phyloP scores from a whole-genome alignment of 805 yeast genomes.

The Wickerhamiella dianesei region DNA sequence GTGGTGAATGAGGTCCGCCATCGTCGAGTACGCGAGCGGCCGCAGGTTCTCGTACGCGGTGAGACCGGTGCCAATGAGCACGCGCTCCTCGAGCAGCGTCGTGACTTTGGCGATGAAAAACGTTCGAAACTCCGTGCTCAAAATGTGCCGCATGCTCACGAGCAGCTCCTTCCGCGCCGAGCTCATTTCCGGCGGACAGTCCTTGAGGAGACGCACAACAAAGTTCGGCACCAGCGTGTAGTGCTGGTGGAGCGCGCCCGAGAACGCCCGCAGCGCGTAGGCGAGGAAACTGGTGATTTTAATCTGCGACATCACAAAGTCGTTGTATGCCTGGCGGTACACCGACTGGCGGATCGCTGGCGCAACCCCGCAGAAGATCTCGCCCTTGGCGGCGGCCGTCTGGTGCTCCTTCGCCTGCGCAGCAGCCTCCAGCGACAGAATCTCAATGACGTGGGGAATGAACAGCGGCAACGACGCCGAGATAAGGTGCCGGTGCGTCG shows the following conservation, averaged over 20 bases:
- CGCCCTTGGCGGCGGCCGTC: slow-evolving; percentile 42
- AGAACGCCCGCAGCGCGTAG: slow-evolving; percentile 75
- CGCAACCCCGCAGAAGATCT: slow-evolving; percentile 55
- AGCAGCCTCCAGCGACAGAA: slow-evolving; percentile 65
- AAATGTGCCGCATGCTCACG: slow-evolving; percentile 90
- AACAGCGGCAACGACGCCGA: slow-evolving; percentile 58
- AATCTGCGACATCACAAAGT: slow-evolving; percentile 83
- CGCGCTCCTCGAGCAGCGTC: slow-evolving; percentile 69
- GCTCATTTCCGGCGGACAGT: slow-evolving; percentile 87
- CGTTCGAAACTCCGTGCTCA: slow-evolving; percentile 74
- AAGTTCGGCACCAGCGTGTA: slow-evolving; percentile 68
- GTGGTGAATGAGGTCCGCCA: slow-evolving; percentile 90
- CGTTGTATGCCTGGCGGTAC: slow-evolving; percentile 70
- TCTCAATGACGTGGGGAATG: slow-evolving; percentile 65
- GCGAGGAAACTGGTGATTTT: slow-evolving; percentile 93
- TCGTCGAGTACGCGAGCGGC: slow-evolving; percentile 87
- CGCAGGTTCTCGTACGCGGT: slow-evolving; percentile 82
- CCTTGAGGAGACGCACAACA: slow-evolving; percentile 73
- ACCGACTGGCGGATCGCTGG: slow-evolving; percentile 40
- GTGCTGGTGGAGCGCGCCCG: slow-evolving; percentile 46
- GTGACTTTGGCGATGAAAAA: slow-evolving; percentile 79
- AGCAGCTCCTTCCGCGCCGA: slow-evolving; percentile 83
- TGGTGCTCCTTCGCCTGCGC: slow-evolving; percentile 60
- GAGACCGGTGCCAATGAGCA: slow-evolving; percentile 82
- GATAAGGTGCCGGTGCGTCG: slow-evolving; percentile 69